Percentiles rank a stretch among this genome's conserved stretches.
phyloP scores from a whole-genome alignment of 2,329 filamentous ascomycete species.

The Geosmithia morbida region DNA sequence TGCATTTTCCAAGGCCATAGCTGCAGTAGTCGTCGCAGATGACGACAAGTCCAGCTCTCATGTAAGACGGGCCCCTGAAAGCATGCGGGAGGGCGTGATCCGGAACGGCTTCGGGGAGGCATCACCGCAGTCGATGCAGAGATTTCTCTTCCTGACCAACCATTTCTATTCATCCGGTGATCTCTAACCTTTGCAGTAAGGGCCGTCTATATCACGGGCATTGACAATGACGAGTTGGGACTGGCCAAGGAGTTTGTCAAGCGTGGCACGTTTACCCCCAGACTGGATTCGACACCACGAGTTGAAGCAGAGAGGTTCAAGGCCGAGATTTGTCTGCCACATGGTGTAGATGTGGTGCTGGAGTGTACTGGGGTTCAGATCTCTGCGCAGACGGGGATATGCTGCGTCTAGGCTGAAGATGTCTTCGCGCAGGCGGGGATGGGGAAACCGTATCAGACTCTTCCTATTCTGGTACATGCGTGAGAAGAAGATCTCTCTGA shows the following conservation, averaged over 20 bases:
- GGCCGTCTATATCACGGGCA: conserved; percentile 74
- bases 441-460: conserved; percentile 40
- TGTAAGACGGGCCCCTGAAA: too few relatives aligned
- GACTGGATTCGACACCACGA: not conserved
- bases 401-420: conserved; percentile 30
- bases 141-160: too few relatives aligned
- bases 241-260: conserved; percentile 42
- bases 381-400: conserved; percentile 6
- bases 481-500: conserved; percentile 34
- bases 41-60: too few relatives aligned
- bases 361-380: conserved; percentile 8
- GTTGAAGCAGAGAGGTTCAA: not conserved
- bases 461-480: conserved; percentile 40
- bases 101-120: too few relatives aligned
- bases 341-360: conserved; percentile 5
- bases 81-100: too few relatives aligned
- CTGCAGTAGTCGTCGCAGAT: too few relatives aligned
- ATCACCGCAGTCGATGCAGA: too few relatives aligned
- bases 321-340: not conserved
- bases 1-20: too few relatives aligned
- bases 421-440: conserved; percentile 41
- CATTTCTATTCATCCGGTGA: too few relatives aligned
- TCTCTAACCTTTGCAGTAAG: conserved; percentile 57
- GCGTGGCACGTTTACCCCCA: not conserved
- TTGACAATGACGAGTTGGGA: conserved; percentile 62